Percentiles rank a stretch among this genome's conserved stretches.
Evolutionary conservation across 257 asterid species (phyloP).

Genomic region (Rhazya stricta): DNA sequence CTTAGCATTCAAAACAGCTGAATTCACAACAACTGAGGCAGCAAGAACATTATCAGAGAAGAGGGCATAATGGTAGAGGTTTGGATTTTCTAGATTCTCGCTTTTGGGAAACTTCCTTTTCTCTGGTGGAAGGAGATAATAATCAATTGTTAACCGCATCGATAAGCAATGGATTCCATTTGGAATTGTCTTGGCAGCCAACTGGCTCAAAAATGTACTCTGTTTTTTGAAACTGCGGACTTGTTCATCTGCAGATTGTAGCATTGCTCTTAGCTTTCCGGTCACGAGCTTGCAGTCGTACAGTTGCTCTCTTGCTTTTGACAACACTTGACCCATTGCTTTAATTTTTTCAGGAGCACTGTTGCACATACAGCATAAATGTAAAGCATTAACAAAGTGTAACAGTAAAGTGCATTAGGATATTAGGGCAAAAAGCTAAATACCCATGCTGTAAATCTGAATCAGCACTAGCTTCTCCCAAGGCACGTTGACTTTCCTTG

Average conservation of each 20-base stretch:
- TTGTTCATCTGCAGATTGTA: slow-evolving; percentile 97
- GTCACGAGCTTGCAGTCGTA: slow-evolving; percentile 92
- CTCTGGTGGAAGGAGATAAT: slow-evolving; percentile 77
- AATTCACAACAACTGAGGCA: slow-evolving; percentile 96
- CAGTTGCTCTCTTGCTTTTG: slow-evolving; percentile 83
- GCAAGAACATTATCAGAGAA: slow-evolving; percentile 98
- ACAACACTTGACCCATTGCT: slow-evolving; percentile 85
- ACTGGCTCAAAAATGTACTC: slow-evolving; percentile 93
- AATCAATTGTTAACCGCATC: slow-evolving; percentile 87
- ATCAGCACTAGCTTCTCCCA: slow-evolving; percentile 85
- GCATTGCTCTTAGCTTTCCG: slow-evolving; percentile 92
- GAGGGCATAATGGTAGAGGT: slow-evolving; percentile 86
- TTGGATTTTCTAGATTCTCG: slow-evolving; percentile 83
- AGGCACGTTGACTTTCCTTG: slow-evolving; percentile 92
- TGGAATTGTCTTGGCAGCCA: slow-evolving; percentile 98
- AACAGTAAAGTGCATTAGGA: slow-evolving; percentile 6
- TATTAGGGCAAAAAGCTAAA: neutral
- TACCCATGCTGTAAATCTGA: slow-evolving; percentile 75
- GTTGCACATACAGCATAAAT: slow-evolving; percentile 22
- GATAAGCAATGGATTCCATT: slow-evolving; percentile 92
- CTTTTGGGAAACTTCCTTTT: slow-evolving; percentile 74
- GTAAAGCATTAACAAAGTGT: slow-evolving; percentile 22
- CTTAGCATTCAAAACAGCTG: slow-evolving; percentile 84
- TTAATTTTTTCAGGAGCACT: slow-evolving; percentile 82
- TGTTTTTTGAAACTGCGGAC: slow-evolving; percentile 94